Percentiles rank a stretch among this genome's conserved stretches.
phyloP scores from a whole-genome alignment of 768 basidiomycete genomes.

The Naganishia vishniacii region DNA sequence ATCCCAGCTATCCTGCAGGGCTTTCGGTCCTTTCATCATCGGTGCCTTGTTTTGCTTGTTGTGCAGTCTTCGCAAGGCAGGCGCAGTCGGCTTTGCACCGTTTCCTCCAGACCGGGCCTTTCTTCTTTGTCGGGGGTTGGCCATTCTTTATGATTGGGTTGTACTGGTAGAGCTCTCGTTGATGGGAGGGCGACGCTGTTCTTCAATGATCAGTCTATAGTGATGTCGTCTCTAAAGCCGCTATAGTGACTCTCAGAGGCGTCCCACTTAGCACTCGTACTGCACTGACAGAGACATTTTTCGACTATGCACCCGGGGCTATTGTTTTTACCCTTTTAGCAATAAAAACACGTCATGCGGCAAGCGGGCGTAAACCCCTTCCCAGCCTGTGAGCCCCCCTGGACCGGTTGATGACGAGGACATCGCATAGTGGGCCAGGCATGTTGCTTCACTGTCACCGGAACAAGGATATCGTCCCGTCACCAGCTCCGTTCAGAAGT shows the following conservation, averaged over 20 bases:
- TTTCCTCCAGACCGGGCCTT: conserved; percentile 76
- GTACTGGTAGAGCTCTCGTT: too few relatives aligned
- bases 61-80: conserved; percentile 58
- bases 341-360: too few relatives aligned
- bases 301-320: conserved; percentile 4
- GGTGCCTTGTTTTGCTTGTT: conserved; percentile 62
- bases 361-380: too few relatives aligned
- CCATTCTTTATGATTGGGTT: conserved; percentile 56
- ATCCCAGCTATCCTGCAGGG: conserved; percentile 81
- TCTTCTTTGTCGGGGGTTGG: conserved; percentile 85
- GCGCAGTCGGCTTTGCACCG: conserved; percentile 62
- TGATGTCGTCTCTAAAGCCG: too few relatives aligned
- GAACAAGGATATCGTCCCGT: too few relatives aligned
- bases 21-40: conserved; percentile 76
- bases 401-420: conserved; percentile 9
- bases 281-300: background rate
- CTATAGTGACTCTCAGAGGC: too few relatives aligned
- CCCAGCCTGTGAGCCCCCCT: background rate
- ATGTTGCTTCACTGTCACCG: too few relatives aligned
- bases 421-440: background rate
- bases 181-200: background rate
- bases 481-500: too few relatives aligned
- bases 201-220: too few relatives aligned
- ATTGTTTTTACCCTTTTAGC: background rate
- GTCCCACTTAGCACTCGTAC: too few relatives aligned